Evolutionary conservation across 768 basidiomycete species (phyloP).

Genomic region (Daedaleopsis sinensis): DNA sequence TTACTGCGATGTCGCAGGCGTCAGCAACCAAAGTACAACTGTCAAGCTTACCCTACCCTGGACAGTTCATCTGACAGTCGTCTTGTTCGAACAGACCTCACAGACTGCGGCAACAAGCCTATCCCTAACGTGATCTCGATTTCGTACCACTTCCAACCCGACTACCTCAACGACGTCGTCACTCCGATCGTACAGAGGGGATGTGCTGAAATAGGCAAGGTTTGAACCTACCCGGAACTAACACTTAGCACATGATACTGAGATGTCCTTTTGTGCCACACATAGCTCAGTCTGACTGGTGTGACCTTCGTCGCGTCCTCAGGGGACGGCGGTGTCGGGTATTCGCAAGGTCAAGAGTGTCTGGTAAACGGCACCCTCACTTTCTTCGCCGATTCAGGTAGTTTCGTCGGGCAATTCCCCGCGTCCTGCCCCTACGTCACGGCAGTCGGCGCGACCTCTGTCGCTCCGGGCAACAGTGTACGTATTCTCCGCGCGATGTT

Average conservation of each 20-base stretch:
- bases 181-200: background rate
- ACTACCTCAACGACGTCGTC: background rate
- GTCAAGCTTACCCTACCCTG: background rate
- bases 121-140: constrained; percentile 44
- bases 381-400: constrained; percentile 5
- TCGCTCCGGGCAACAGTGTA: constrained; percentile 29
- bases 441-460: constrained; percentile 41
- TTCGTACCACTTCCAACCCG: constrained; percentile 33
- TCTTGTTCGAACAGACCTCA: background rate
- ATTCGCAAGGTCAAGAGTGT: constrained; percentile 32
- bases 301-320: constrained; percentile 45
- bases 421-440: constrained; percentile 46
- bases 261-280: background rate
- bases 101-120: constrained; percentile 36
- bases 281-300: constrained; percentile 36
- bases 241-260: constrained; percentile 20
- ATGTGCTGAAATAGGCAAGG: constrained; percentile 2
- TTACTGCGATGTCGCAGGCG: background rate
- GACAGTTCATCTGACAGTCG: background rate
- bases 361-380: constrained; percentile 30
- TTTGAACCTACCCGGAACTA: constrained; percentile 41
- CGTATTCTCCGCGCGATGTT: background rate
- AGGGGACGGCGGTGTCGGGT: constrained; percentile 48
- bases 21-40: background rate
- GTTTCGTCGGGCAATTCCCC: constrained; percentile 23